Conservation (phyloP, 2,329 filamentous ascomycete species). For the Trichoderma simmonsii region DNA sequence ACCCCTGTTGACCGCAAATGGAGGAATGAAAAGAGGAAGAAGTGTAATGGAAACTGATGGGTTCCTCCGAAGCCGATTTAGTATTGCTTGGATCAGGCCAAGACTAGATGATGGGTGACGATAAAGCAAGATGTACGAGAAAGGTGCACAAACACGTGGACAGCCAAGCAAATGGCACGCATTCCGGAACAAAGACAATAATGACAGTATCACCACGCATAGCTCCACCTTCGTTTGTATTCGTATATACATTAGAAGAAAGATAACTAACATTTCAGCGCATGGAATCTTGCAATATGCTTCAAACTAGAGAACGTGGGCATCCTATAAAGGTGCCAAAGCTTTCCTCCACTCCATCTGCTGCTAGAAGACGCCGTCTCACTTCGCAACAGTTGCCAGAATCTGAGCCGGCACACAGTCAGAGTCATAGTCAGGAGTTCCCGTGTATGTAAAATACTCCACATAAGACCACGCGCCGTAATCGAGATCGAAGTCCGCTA, state of each 20-base stretch:
- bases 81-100: background rate
- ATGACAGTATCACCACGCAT: background rate
- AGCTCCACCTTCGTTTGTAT: background rate
- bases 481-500: background rate
- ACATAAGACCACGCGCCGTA: background rate
- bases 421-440: background rate
- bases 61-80: background rate
- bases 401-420: background rate
- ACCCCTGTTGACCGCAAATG: background rate
- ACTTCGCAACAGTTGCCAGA: background rate
- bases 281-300: background rate
- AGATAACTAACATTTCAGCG: background rate
- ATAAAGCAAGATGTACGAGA: background rate
- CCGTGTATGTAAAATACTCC: background rate
- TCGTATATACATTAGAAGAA: background rate
- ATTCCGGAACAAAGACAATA: background rate
- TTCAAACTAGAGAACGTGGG: background rate
- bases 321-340: background rate
- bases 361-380: background rate
- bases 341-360: no score
- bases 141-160: background rate
- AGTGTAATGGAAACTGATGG: background rate
- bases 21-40: background rate
- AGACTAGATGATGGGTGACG: background rate
- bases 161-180: no score